Base-by-base conservation (phyloP, 352 stramenopile genomes). In the Globisporangium nunn region DNA sequence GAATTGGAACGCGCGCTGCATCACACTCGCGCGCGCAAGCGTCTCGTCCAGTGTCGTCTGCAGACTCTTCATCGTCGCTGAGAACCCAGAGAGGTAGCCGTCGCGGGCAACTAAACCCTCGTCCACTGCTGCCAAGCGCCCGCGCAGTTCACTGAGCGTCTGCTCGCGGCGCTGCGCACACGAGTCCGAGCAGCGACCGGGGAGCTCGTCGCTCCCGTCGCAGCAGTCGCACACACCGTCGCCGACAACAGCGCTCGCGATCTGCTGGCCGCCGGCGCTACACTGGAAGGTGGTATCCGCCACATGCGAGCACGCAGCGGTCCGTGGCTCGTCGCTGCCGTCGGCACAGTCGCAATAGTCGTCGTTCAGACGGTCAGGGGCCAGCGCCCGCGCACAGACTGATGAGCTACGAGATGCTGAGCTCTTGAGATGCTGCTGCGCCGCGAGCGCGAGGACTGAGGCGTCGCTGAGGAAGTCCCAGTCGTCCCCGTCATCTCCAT, bases 151-250 rank as follows among this genome's bases (percentile, higher is more conserved):
- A 5, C 59, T 40, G 14, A 78, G 55, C 37, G 59, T 52, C 4
- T 30, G 10, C n/a, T 54, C 43, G 51, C 70, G 66, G 43, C 73
- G 48, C 10, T 47, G 43, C 1, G 45, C 47, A 45, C 82, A 92
- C 37, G 58, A 73, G 55, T 88, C 54, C 15, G n/a, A 6, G 48
- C 82, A 91, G 2, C 29, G 23, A 23, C 61, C 59, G 0, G 51
- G 8, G 4, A n/a, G 33, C 56, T 98, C 96, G 63, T 99, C 96
- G 54, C 82, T 90, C 28, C 95, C 96, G 74, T 99, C 95, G 68
- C 96, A 99, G 66, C 96, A 99, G 80, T 99, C 96, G 64, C 96
- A 99, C 47, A 98, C 81, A n/a, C 86, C 87, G 67, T 99, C 96
- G 11, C 75, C 48, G 1, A 99, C 64, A 46, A 90, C 80, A 0